phyloP scores from a whole-genome alignment of 345 rosid species.

The Salix arbutifolia region DNA sequence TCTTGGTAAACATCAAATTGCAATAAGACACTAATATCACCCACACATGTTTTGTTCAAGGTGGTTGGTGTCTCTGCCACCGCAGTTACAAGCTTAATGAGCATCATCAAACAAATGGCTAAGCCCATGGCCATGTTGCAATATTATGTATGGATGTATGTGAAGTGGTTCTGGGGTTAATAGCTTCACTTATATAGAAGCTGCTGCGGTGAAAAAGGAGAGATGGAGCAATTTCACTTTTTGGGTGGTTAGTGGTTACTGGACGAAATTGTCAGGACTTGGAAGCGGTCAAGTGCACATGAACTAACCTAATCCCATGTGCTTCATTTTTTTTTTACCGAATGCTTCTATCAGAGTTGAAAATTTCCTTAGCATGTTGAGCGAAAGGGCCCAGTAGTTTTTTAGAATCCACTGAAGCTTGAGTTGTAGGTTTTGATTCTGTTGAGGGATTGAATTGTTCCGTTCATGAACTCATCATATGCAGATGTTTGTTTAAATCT shows the following conservation, averaged over 20 bases:
- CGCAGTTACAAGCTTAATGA: slow-evolving; percentile 11
- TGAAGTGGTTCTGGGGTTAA: neutral
- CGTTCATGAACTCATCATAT: neutral
- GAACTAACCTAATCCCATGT: slow-evolving; percentile 9
- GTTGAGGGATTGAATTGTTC: slow-evolving; percentile 1
- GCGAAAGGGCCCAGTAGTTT: neutral
- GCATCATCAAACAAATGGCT: slow-evolving; percentile 12
- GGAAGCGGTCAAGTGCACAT: neutral
- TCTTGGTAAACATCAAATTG: slow-evolving; percentile 42
- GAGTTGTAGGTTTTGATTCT: neutral
- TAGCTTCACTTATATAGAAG: neutral
- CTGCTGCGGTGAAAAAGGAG: too few species aligned
- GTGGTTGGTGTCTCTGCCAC: slow-evolving; percentile 21
- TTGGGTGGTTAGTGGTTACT: slow-evolving; percentile 5
- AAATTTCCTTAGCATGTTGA: neutral
- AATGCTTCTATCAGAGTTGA: neutral
- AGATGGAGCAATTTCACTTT: neutral
- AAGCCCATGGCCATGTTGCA: neutral
- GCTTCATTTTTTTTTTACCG: neutral
- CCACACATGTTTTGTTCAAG: slow-evolving; percentile 44
- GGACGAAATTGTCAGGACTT: neutral
- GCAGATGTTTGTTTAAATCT: neutral
- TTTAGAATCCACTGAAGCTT: neutral
- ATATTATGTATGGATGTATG: neutral
- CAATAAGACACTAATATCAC: slow-evolving; percentile 39